phyloP scores from a whole-genome alignment of 129 eudicot genomes.

The sunflower (Helianthus annuus) region DNA sequence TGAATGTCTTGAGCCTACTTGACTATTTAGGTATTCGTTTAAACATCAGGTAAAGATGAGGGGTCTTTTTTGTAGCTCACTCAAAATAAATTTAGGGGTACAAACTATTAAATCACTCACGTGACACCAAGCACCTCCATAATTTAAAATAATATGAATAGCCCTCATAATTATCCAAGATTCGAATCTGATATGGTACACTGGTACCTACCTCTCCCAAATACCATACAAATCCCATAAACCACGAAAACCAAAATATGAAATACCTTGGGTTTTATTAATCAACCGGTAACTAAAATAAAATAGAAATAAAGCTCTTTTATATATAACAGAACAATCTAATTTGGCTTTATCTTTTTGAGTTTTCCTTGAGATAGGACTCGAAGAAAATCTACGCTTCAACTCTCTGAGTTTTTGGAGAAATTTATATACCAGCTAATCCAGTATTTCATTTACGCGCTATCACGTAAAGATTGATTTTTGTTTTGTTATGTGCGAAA shows the following conservation, averaged over 20 bases:
- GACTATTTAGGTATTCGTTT: neutral
- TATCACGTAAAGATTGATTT: no score
- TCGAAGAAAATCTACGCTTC: no score
- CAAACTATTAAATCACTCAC: neutral
- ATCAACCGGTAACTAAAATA: no score
- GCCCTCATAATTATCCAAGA: neutral
- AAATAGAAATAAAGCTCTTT: no score
- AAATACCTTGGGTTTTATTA: neutral
- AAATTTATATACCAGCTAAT: no score
- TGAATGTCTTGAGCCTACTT: neutral
- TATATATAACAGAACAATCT: no score
- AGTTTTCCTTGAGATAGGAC: no score
- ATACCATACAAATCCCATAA: neutral
- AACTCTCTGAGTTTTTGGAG: no score
- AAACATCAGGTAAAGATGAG: neutral
- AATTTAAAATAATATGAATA: neutral
- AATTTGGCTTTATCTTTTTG: no score
- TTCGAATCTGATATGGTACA: slow-evolving; percentile 4
- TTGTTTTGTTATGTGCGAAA: no score
- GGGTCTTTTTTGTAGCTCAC: neutral
- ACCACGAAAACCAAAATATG: neutral
- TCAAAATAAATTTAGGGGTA: neutral
- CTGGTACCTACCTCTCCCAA: neutral
- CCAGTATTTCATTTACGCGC: no score
- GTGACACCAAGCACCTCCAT: neutral